Evolutionary conservation across 805 yeast genomes (phyloP).

Genomic region (Starmerella riodocensis): DNA sequence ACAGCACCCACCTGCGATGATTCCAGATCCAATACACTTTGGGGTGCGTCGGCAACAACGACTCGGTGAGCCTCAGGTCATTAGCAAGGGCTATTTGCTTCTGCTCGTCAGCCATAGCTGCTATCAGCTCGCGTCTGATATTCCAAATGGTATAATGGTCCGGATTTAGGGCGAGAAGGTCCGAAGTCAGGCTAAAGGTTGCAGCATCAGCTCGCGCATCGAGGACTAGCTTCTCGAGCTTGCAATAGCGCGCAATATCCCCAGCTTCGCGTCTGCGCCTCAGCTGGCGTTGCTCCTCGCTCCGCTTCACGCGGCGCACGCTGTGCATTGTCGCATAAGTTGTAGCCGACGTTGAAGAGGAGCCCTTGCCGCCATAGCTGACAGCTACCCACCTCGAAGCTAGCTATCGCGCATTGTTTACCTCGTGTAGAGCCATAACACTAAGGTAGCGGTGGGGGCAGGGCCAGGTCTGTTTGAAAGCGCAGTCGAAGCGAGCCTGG

Average conservation of each 20-base stretch:
- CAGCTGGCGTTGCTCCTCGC: slow-evolving; percentile 41
- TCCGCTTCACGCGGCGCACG: slow-evolving; percentile 44
- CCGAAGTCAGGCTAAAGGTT: slow-evolving; percentile 42
- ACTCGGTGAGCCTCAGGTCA: slow-evolving; percentile 52
- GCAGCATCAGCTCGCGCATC: slow-evolving; percentile 25
- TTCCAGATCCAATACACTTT: slow-evolving; percentile 97
- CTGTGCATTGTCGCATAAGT: slow-evolving; percentile 66
- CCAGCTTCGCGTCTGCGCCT: slow-evolving; percentile 46
- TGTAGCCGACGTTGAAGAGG: too few species aligned
- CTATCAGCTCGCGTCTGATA: slow-evolving; percentile 60
- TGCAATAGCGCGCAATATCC: slow-evolving; percentile 45
- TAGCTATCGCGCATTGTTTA: too few species aligned
- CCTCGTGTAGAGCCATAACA: too few species aligned
- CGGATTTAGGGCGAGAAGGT: slow-evolving; percentile 54
- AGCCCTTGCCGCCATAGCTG: too few species aligned
- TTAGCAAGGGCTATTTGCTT: slow-evolving; percentile 28
- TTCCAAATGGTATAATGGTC: slow-evolving; percentile 89
- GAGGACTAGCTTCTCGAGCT: slow-evolving; percentile 32
- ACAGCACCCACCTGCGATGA: slow-evolving; percentile 74
- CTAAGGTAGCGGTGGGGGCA: too few species aligned
- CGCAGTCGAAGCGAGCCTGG: too few species aligned
- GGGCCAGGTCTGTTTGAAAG: too few species aligned
- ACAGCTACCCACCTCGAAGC: too few species aligned
- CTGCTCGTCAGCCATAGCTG: slow-evolving; percentile 19
- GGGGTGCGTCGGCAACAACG: slow-evolving; percentile 51